phyloP scores from a whole-genome alignment of 495 filamentous ascomycete genomes.

The Antarctomyces pellizariae region DNA sequence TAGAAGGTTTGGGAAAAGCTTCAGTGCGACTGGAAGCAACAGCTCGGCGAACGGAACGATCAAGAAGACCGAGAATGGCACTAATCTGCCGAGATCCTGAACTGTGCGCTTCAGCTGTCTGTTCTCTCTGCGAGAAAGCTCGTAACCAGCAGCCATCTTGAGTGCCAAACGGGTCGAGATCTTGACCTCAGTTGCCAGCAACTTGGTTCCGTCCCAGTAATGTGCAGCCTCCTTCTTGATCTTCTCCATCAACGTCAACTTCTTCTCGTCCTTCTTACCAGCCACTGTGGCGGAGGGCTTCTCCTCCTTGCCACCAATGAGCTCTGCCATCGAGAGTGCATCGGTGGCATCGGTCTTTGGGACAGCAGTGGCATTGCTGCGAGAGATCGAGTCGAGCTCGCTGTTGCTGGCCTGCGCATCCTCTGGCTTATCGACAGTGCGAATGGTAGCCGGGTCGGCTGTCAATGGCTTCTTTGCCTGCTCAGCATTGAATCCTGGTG shows the following conservation, averaged over 20 bases:
- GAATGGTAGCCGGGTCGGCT: conserved; percentile 21
- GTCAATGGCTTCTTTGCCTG: conserved; percentile 71
- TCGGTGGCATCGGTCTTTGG: conserved; percentile 22
- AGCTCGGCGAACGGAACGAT: conserved; percentile 93
- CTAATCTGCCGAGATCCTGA: conserved; percentile 74
- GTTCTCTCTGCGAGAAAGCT: conserved; percentile 81
- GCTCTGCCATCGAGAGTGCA: conserved; percentile 19
- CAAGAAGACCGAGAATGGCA: conserved; percentile 92
- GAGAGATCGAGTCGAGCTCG: conserved; percentile 7
- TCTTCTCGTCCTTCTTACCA: conserved; percentile 62
- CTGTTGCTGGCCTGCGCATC: conserved; percentile 13
- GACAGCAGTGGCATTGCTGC: conserved; percentile 12
- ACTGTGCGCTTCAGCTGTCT: conserved; percentile 82
- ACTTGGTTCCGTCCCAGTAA: conserved; percentile 99
- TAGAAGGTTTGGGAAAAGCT: conserved; percentile 87
- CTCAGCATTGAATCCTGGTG: conserved; percentile 83
- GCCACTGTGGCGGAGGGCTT: conserved; percentile 29
- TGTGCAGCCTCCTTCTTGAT: conserved; percentile 79
- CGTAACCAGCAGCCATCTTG: conserved; percentile 96
- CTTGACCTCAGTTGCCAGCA: conserved; percentile 74
- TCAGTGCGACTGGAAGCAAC: conserved; percentile 79
- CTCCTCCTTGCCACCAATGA: conserved; percentile 24
- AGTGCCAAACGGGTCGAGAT: conserved; percentile 78
- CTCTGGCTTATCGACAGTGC: conserved; percentile 12
- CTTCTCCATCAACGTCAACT: conserved; percentile 72